Percentiles rank a stretch among this genome's conserved stretches.
Evolutionary conservation across 176 grass and related monocot genomes (phyloP).

Genomic region (Ananas comosus): DNA sequence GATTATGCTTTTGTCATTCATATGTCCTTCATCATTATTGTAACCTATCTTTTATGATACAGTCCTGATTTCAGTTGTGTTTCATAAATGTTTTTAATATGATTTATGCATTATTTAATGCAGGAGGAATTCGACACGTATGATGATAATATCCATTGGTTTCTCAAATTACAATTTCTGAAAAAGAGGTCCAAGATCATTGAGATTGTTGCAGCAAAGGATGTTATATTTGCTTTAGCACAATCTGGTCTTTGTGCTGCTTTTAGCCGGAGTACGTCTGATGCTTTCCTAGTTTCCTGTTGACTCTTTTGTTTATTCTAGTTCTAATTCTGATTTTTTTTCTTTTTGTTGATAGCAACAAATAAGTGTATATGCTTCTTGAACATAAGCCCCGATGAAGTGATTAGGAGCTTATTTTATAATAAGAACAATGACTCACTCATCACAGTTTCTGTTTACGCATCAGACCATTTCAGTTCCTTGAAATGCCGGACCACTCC

Average conservation of each 20-base stretch:
- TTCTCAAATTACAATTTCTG: slow-evolving; percentile 43
- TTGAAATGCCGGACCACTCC: slow-evolving; percentile 79
- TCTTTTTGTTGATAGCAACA: slow-evolving; percentile 42
- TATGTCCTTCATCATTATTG: no score
- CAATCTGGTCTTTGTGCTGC: slow-evolving; percentile 66
- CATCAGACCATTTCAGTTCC: slow-evolving; percentile 59
- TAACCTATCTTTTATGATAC: not conserved
- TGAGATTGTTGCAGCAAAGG: slow-evolving; percentile 76
- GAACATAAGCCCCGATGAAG: slow-evolving; percentile 72
- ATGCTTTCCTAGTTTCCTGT: slow-evolving; percentile 4
- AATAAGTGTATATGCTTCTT: slow-evolving; percentile 76
- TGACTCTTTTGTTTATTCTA: slow-evolving; percentile 17
- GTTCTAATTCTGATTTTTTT: slow-evolving; percentile 28
- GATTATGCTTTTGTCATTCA: no score
- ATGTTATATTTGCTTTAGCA: slow-evolving; percentile 68
- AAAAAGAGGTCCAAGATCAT: slow-evolving; percentile 68
- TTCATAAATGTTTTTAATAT: not conserved
- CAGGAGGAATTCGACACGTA: slow-evolving; percentile 76
- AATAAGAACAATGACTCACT: slow-evolving; percentile 64
- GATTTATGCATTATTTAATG: slow-evolving; percentile 12
- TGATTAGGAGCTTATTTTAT: slow-evolving; percentile 75
- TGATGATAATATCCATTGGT: slow-evolving; percentile 34
- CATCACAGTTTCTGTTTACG: slow-evolving; percentile 67
- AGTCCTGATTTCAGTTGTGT: not conserved
- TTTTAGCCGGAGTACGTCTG: slow-evolving; percentile 54